phyloP scores from a whole-genome alignment of 75 land plant species.

The Sequoiadendron giganteum region DNA sequence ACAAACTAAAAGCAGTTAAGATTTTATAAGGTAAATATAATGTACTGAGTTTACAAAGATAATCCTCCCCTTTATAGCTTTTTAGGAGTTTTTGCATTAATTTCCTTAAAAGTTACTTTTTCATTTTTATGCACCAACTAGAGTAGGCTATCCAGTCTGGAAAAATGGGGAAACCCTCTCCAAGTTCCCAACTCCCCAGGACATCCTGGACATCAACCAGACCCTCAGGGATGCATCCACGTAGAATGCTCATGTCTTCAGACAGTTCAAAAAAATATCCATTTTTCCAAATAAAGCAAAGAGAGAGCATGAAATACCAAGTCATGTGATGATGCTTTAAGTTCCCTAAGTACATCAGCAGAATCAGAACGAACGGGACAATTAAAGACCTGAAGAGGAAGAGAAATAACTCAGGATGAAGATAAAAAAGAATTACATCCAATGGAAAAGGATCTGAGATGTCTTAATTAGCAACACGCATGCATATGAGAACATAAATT shows the following conservation, averaged over 20 bases:
- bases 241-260: neutral
- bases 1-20: too few species aligned
- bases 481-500: neutral
- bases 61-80: too few species aligned
- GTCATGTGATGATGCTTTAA: constrained; percentile 92
- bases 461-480: neutral
- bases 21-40: too few species aligned
- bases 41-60: too few species aligned
- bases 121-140: too few species aligned
- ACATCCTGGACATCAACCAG: too few species aligned
- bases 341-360: constrained; percentile 73
- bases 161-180: too few species aligned
- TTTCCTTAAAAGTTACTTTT: too few species aligned
- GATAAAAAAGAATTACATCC: neutral
- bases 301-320: constrained; percentile 50
- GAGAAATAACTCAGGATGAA: neutral
- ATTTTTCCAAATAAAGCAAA: neutral
- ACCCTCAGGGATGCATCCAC: too few species aligned
- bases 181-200: too few species aligned
- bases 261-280: neutral
- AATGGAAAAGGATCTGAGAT: constrained; percentile 5
- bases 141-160: too few species aligned
- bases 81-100: too few species aligned
- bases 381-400: constrained; percentile 79
- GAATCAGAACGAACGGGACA: constrained; percentile 94